A percentile compares a stretch with the other conserved stretches of the same genome.
phyloP scores from a whole-genome alignment of 192 early-diverging fungal genomes.

The Coemansia sp. region DNA sequence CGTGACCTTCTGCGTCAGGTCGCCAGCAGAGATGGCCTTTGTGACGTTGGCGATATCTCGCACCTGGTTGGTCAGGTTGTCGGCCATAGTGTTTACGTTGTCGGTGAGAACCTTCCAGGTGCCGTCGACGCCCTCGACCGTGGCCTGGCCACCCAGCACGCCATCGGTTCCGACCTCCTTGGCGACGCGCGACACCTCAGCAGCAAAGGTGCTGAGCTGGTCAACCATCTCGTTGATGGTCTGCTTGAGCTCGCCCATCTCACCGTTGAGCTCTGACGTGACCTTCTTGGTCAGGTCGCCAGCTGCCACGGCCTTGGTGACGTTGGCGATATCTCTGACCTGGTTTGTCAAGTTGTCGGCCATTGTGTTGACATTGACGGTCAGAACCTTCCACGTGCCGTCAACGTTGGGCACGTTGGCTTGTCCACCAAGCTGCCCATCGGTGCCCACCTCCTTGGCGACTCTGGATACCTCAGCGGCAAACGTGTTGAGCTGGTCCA shows the following conservation, averaged over 20 bases:
- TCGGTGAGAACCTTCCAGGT: constrained; percentile 62
- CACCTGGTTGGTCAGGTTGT: constrained; percentile 60
- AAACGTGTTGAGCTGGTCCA: constrained; percentile 53
- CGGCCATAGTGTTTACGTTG: constrained; percentile 64
- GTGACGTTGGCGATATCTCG: constrained; percentile 59
- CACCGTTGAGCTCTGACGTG: too few species aligned
- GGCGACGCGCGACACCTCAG: too few species aligned
- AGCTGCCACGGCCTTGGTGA: constrained; percentile 59
- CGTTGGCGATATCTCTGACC: constrained; percentile 57
- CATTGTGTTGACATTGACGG: constrained; percentile 61
- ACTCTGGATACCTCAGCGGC: constrained; percentile 53
- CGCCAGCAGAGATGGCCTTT: constrained; percentile 56
- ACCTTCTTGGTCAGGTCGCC: too few species aligned
- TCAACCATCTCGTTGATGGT: too few species aligned
- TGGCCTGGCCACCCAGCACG: constrained; percentile 52
- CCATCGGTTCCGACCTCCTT: too few species aligned
- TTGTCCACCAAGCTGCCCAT: constrained; percentile 54
- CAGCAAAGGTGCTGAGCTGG: too few species aligned
- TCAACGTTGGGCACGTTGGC: constrained; percentile 50
- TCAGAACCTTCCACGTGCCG: constrained; percentile 56
- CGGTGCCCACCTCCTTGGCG: constrained; percentile 55
- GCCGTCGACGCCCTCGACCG: constrained; percentile 54
- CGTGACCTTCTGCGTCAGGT: constrained; percentile 55
- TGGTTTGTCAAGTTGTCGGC: constrained; percentile 61
- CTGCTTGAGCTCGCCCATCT: too few species aligned